These are phyloP conservation scores for Chaetothyriales sp. DNA, from an alignment of 2,329 filamentous ascomycete genomes.

Conservation along the genomic window DNA sequence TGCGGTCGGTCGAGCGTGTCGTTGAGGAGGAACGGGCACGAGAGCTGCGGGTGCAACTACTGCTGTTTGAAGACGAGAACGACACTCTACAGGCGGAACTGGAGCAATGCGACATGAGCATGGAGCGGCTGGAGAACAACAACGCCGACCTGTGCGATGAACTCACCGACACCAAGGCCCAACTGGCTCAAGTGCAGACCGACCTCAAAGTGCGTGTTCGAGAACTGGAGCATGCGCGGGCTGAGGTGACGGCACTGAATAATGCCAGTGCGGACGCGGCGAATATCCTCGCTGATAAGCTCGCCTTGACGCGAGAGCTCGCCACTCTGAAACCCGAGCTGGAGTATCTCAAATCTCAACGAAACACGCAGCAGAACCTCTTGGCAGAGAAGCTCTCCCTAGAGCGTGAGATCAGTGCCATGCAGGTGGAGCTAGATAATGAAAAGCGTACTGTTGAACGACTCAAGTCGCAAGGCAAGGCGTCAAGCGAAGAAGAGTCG, in stretches of 20 bases:
- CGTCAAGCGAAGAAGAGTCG: slow-evolving; percentile 31
- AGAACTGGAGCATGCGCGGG: slow-evolving; percentile 43
- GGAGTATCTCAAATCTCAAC: slow-evolving; percentile 46
- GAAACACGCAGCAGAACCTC: slow-evolving; percentile 47
- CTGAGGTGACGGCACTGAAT: slow-evolving; percentile 55
- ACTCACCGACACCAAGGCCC: slow-evolving; percentile 26
- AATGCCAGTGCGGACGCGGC: slow-evolving; percentile 53
- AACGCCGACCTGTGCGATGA: slow-evolving; percentile 33
- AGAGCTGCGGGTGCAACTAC: slow-evolving; percentile 50
- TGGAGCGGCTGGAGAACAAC: slow-evolving; percentile 36
- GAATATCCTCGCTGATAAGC: slow-evolving; percentile 52
- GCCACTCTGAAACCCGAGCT: slow-evolving; percentile 45
- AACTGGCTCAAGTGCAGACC: slow-evolving; percentile 35
- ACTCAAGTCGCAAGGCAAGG: slow-evolving; percentile 35
- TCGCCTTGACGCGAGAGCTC: slow-evolving; percentile 45
- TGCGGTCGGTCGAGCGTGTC: slow-evolving; percentile 51
- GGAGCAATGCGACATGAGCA: slow-evolving; percentile 38
- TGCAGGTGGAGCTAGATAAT: slow-evolving; percentile 70
- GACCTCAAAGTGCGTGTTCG: slow-evolving; percentile 37
- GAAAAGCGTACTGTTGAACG: slow-evolving; percentile 57
- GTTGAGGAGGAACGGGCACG: slow-evolving; percentile 61
- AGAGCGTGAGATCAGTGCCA: slow-evolving; percentile 58
- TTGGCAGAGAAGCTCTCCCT: slow-evolving; percentile 66
- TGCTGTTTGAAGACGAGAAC: slow-evolving; percentile 63
- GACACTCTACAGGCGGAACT: slow-evolving; percentile 51